phyloP scores from a whole-genome alignment of 345 rosid genomes.

The Carallia pectinifolia region DNA sequence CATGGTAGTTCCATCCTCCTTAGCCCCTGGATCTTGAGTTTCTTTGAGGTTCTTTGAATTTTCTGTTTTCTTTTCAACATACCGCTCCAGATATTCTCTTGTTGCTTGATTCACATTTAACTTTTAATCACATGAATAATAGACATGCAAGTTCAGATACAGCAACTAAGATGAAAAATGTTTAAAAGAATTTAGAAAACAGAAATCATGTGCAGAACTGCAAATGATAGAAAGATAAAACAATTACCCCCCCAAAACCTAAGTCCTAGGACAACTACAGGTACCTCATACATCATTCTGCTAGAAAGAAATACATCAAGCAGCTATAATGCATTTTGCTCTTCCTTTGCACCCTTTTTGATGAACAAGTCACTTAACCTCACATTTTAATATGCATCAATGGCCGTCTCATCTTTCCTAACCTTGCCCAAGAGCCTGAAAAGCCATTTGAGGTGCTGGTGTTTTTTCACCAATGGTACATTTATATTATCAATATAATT shows the following conservation, averaged over 20 bases:
- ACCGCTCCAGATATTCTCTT: slow-evolving; percentile 69
- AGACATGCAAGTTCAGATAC: neutral
- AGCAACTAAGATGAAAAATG: neutral
- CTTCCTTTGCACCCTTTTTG: neutral
- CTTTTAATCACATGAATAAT: slow-evolving; percentile 33
- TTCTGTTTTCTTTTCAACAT: slow-evolving; percentile 79
- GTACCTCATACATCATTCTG: too few species aligned
- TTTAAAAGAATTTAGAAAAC: neutral
- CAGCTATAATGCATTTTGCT: neutral
- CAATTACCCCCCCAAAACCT: neutral
- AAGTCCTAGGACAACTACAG: too few species aligned
- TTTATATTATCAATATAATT: too few species aligned
- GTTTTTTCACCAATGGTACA: too few species aligned
- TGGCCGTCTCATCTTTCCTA: neutral
- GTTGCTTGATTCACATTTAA: slow-evolving; percentile 92
- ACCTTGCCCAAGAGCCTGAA: neutral
- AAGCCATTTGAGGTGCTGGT: too few species aligned
- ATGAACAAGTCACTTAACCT: neutral
- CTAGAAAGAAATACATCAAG: neutral
- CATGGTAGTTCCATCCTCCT: slow-evolving; percentile 41
- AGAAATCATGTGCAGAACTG: neutral
- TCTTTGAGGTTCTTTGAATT: slow-evolving; percentile 60
- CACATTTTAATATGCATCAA: too few species aligned
- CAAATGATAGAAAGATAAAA: neutral
- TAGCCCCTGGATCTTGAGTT: slow-evolving; percentile 40